Conservation (phyloP, 2,329 filamentous ascomycete species). For the Scytalidium sp. region DNA sequence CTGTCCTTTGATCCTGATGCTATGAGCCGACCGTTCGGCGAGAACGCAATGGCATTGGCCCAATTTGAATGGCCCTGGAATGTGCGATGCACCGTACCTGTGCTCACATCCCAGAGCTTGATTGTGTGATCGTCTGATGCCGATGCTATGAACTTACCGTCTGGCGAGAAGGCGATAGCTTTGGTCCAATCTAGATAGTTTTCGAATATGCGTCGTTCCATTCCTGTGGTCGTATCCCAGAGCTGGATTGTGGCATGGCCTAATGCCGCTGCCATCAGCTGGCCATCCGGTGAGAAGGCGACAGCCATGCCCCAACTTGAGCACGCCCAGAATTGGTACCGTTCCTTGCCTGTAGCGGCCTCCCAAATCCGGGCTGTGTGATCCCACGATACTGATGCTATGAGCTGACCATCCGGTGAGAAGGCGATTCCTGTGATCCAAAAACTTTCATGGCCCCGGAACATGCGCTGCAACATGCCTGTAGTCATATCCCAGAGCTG, state of each 20-base stretch:
- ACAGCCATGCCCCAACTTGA: neutral
- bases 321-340: neutral
- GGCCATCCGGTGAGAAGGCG: slow-evolving; percentile 6
- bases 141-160: neutral
- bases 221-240: neutral
- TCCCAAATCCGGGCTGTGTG: slow-evolving; percentile 4
- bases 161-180: slow-evolving; percentile 1
- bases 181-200: neutral
- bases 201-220: neutral
- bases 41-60: slow-evolving; percentile 1
- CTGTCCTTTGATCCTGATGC: slow-evolving; percentile 1
- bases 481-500: slow-evolving; percentile 10
- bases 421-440: neutral
- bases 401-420: neutral
- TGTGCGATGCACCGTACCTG: neutral
- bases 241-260: slow-evolving; percentile 2
- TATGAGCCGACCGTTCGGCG: slow-evolving; percentile 1
- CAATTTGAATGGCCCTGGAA: slow-evolving; percentile 1
- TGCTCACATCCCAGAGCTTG: slow-evolving; percentile 1
- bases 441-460: slow-evolving; percentile 3
- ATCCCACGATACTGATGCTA: slow-evolving; percentile 4
- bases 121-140: neutral
- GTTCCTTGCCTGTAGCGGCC: neutral
- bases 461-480: slow-evolving; percentile 6
- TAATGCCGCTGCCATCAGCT: slow-evolving; percentile 3